Base-by-base conservation (phyloP, 2,329 filamentous ascomycete genomes). In the Proliferodiscus dingleyae region DNA sequence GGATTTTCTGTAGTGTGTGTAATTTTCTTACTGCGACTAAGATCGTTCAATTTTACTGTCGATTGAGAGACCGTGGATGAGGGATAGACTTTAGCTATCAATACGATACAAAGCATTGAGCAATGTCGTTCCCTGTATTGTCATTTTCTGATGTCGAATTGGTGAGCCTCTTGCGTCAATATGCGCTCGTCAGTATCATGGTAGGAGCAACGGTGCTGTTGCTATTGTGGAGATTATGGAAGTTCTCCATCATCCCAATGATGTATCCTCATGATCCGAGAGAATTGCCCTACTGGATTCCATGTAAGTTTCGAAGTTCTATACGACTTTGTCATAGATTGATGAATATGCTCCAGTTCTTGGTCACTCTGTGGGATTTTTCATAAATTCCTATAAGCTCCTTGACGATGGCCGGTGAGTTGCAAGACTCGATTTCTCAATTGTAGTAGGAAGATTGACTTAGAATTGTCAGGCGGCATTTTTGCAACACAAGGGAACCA, bases 281-380 rank as follows among this genome's bases (percentile, higher is more conserved):
- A 36, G 40, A 36, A 24, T 21, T 39, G 8, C 43, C 37, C 16
- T 34, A 28, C 21, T 46, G 37, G 26, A 32, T 40, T 36, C 37
- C 26, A 34, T 32, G 37, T 40, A 46, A 18, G 43, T n/a, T n/a
- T n/a, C n/a, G n/a, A n/a, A n/a, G n/a, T n/a, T n/a, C n/a, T n/a
- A n/a, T n/a, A n/a, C n/a, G n/a, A n/a, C n/a, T n/a, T n/a, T n/a
- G n/a, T n/a, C n/a, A n/a, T n/a, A n/a, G n/a, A n/a, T n/a, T n/a
- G n/a, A n/a, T n/a, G n/a, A n/a, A n/a, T 16, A 33, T 16, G n/a
- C 16, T n/a, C 30, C 16, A 33, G 30, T 33, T 33, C 30, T 33
- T 33, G 32, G 18, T 23, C 43, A 43, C 37, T 30, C 21, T 8
- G n/a, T 37, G 8, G n/a, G 19, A 13, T 43, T 43, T 32, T 37